Evolutionary conservation across 2,329 filamentous ascomycete species (phyloP), one percentile per base, ranked within the genome.

Genomic region (Albophoma yamanashiensis): DNA sequence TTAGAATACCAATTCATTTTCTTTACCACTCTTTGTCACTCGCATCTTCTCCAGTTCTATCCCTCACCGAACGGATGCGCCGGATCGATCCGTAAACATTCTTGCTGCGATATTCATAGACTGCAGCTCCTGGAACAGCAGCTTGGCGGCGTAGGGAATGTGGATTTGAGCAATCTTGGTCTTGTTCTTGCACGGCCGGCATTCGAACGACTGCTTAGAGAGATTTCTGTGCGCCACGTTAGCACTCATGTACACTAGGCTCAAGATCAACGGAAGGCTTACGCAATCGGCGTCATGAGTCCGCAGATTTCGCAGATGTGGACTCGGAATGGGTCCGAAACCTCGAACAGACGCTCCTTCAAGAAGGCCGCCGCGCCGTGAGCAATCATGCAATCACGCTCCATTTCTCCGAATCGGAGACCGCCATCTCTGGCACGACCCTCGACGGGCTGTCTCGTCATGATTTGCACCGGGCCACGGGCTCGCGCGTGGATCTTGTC

Each of bases 351-450:
- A 69, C 94, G 86, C 80, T 99, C 94, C 79, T 99, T 99, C 71
- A 99, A 78, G 83, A 99, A 99, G 1, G 92, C 89, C 59, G 91
- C 93, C 4, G 95, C 94, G 72, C 94, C 94, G 74, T 99, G 95
- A n/a, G 95, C 92, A 79, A 99, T 99, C 94, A 99, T 99, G 75
- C 94, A 99, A 85, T 99, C 95, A 79, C 95, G 93, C 78, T 99
- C 95, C 94, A 99, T 99, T 82, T 99, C 94, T 87, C 94, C 94
- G 85, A 99, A 99, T 73, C 95, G 93, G 53, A 99, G 83, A 80
- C 94, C 94, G 83, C 94, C 94, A 73, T 99, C 95, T 76, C 95
- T 83, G 4, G 94, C 94, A 85, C 95, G 90, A 89, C 94, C 94
- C 78, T 99, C 94, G 17, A 99, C 94, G 22, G 94, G 94, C 75